These are phyloP conservation scores for Sporothrix euskadiensis DNA, from an alignment of 2,329 filamentous ascomycete genomes.

Conservation along the genomic window DNA sequence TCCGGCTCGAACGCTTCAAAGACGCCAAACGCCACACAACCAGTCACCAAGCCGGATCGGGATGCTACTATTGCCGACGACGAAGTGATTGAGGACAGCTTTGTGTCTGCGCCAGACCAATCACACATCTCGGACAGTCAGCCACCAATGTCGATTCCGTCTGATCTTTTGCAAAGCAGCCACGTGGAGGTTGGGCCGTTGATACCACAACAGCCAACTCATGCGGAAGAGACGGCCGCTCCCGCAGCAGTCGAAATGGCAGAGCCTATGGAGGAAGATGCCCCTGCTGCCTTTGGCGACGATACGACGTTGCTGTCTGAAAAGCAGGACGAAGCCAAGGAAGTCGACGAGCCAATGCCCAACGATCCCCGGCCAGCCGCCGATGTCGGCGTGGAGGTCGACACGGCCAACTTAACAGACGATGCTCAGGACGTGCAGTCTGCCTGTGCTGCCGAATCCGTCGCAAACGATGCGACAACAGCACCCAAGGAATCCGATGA, in stretches of 20 bases:
- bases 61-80: not conserved
- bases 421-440: not conserved
- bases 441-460: not conserved
- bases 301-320: slow-evolving; percentile 2
- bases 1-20: not conserved
- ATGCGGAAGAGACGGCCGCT: not conserved
- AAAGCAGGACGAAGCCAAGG: not conserved
- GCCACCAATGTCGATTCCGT: slow-evolving; percentile 7
- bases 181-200: not conserved
- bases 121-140: slow-evolving; percentile 13
- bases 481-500: not conserved
- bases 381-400: not conserved
- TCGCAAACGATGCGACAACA: not conserved
- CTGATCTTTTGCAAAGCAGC: not conserved
- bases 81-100: not conserved
- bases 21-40: not conserved
- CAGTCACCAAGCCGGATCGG: not conserved
- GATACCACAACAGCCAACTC: too few species aligned
- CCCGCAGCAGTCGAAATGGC: not conserved
- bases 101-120: not conserved
- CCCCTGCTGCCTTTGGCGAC: not conserved
- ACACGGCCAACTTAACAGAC: not conserved
- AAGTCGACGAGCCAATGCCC: not conserved
- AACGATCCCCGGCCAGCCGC: not conserved
- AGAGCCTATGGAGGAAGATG: not conserved